Percentiles rank a stretch among this genome's conserved stretches.
These are phyloP conservation scores for Mycosphaerella arachidis DNA, from an alignment of 2,329 filamentous ascomycete genomes.

Conservation along the genomic window DNA sequence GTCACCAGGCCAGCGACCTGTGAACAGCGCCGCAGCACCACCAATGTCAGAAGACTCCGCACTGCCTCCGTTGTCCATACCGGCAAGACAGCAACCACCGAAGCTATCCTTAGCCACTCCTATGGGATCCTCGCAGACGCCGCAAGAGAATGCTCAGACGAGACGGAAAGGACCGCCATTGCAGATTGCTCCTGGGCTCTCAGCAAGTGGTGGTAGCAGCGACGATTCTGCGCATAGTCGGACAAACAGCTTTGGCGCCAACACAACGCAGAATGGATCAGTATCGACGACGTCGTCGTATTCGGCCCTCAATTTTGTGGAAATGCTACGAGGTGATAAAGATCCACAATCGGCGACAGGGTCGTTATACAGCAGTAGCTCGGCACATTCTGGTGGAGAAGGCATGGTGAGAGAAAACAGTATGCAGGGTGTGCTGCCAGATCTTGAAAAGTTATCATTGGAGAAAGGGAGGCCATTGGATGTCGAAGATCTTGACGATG, in stretches of 20 bases:
- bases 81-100: slow-evolving; percentile 62
- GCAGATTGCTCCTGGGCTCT: slow-evolving; percentile 50
- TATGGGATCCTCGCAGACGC: slow-evolving; percentile 71
- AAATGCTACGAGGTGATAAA: slow-evolving; percentile 57
- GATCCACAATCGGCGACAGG: slow-evolving; percentile 87
- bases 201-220: slow-evolving; percentile 67
- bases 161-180: slow-evolving; percentile 51
- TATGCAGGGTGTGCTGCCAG: slow-evolving; percentile 67
- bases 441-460: slow-evolving; percentile 73
- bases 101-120: slow-evolving; percentile 81
- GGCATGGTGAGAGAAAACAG: slow-evolving; percentile 79
- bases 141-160: slow-evolving; percentile 52
- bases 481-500: slow-evolving; percentile 90
- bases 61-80: slow-evolving; percentile 34
- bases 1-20: slow-evolving; percentile 75
- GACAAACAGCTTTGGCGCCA: slow-evolving; percentile 80
- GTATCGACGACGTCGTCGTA: slow-evolving; percentile 85
- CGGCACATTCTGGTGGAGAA: slow-evolving; percentile 41
- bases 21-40: slow-evolving; percentile 43
- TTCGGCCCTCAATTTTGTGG: slow-evolving; percentile 76
- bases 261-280: slow-evolving; percentile 67
- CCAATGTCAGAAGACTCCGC: slow-evolving; percentile 34
- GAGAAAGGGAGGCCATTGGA: slow-evolving; percentile 81
- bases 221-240: slow-evolving; percentile 74
- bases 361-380: slow-evolving; percentile 57